Evolutionary conservation across 75 land plant genomes (phyloP), one percentile per base, ranked within the genome.

Genomic region (Selaginella tamariscina): DNA sequence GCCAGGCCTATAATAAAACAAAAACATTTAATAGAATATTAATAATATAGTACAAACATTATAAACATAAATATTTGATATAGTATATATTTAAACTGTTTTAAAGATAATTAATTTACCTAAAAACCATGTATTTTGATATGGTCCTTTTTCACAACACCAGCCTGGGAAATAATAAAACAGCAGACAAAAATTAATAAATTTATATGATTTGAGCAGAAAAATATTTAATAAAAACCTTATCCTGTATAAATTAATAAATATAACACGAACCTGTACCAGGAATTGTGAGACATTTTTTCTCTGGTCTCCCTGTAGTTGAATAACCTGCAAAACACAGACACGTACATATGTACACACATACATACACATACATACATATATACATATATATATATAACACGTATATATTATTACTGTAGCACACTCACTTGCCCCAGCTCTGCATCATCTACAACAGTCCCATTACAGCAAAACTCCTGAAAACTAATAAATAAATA

Each of bases 271-370:
- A 62, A 84, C 88, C 74, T 78, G 86, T 31, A 83, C 83, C 21
- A 88, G 89, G 70, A 88, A 88, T 11, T 80, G 78, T 0, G 89
- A 78, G n/a, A 83, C 89, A 75, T 88, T 88, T 78, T 88, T 88
- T 0, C 91, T 71, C 77, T 88, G 91, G 68, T 88, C 91, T 30
- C 91, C 89, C 67, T 88, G 91, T 8, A 88, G 89, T 65, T 88
- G 91, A 60, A 88, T 88, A 30, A 88, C 89, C 49, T 39, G 49
- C 49, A 39, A 39, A 39, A 39, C 5, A 39, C 5, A 15, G 49
- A 39, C 11, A 39, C 5, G 49, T 39, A 15, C 49, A 39, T 5
- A 5, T 5, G 49, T 15, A 39, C 5, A 5, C 49, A 39, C 49
- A 39, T 15, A 39, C 49, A n/a, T n/a, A 39, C 5, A 15, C 49